Evolutionary conservation across 1,139 yeast genomes (phyloP).

Genomic region (Yarrowia galli): DNA sequence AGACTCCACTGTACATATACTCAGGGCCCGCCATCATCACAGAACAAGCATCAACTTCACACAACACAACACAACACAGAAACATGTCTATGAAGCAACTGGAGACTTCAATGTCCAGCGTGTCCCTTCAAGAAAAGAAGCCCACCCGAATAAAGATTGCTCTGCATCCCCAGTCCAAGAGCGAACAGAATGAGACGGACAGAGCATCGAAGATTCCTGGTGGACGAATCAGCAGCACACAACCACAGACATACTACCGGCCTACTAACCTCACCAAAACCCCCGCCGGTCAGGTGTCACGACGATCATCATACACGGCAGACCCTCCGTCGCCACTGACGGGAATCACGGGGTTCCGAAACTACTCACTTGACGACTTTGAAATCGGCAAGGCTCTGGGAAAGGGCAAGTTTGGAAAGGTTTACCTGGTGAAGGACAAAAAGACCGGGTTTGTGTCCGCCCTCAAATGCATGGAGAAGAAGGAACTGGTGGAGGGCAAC

Average conservation of each 20-base stretch:
- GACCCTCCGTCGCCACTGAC: slow-evolving; percentile 44
- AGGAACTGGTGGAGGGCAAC: slow-evolving; percentile 73
- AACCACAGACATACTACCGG: slow-evolving; percentile 38
- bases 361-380: slow-evolving; percentile 64
- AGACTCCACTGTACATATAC: slow-evolving; percentile 14
- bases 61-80: slow-evolving; percentile 9
- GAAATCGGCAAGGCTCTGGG: slow-evolving; percentile 90
- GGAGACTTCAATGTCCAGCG: slow-evolving; percentile 45
- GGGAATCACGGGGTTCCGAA: slow-evolving; percentile 43
- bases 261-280: slow-evolving; percentile 43
- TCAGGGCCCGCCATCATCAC: too few species aligned
- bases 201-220: slow-evolving; percentile 32
- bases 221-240: slow-evolving; percentile 26
- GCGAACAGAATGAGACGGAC: slow-evolving; percentile 37
- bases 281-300: slow-evolving; percentile 7
- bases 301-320: slow-evolving; percentile 43
- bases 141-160: slow-evolving; percentile 37
- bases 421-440: slow-evolving; percentile 84
- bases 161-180: slow-evolving; percentile 41
- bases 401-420: slow-evolving; percentile 92
- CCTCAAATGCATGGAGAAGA: slow-evolving; percentile 85
- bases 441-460: slow-evolving; percentile 84
- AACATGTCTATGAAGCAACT: slow-evolving; percentile 43
- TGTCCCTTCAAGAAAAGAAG: slow-evolving; percentile 45
- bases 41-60: background rate